A percentile compares a stretch with the other conserved stretches of the same genome.
Conservation (phyloP, 495 filamentous ascomycete genomes). For the Thozetella sp. region DNA sequence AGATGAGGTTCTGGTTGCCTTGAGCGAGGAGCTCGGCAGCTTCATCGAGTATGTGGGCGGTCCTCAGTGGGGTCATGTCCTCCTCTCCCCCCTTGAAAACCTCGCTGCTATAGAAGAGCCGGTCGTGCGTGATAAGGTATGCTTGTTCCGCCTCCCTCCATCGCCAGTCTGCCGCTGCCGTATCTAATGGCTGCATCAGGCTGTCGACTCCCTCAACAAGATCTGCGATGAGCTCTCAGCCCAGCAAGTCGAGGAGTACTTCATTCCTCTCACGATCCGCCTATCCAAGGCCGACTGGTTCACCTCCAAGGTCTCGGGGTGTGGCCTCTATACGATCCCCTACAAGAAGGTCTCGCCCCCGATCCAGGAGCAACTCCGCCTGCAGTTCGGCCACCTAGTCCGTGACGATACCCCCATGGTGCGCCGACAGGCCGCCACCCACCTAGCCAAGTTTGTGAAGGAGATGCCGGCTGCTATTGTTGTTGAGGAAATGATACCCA, state of each 20-base stretch:
- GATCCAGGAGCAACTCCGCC: slow-evolving; percentile 86
- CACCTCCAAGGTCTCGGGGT: slow-evolving; percentile 97
- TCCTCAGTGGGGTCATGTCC: slow-evolving; percentile 89
- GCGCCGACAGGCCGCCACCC: slow-evolving; percentile 91
- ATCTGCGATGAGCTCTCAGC: slow-evolving; percentile 90
- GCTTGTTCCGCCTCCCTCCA: slow-evolving; percentile 11
- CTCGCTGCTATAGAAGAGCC: slow-evolving; percentile 98
- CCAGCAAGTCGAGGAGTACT: slow-evolving; percentile 92
- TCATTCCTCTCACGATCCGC: slow-evolving; percentile 90
- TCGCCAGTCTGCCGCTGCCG: neutral
- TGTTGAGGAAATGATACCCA: slow-evolving; percentile 97
- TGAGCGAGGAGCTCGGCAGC: slow-evolving; percentile 92
- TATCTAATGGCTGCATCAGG: slow-evolving; percentile 53
- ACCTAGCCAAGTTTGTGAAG: slow-evolving; percentile 96
- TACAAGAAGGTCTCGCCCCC: slow-evolving; percentile 84
- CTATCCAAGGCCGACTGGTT: slow-evolving; percentile 99
- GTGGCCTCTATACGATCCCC: slow-evolving; percentile 88
- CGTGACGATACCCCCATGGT: slow-evolving; percentile 99
- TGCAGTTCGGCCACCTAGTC: slow-evolving; percentile 88
- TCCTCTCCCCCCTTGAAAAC: slow-evolving; percentile 96
- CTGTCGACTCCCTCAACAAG: slow-evolving; percentile 98
- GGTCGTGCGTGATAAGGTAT: slow-evolving; percentile 93
- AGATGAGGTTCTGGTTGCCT: slow-evolving; percentile 94
- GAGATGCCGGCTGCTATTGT: slow-evolving; percentile 88
- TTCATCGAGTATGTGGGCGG: slow-evolving; percentile 99